phyloP scores from a whole-genome alignment of 1,139 yeast genomes.

The Meyerozyma guilliermondii region DNA sequence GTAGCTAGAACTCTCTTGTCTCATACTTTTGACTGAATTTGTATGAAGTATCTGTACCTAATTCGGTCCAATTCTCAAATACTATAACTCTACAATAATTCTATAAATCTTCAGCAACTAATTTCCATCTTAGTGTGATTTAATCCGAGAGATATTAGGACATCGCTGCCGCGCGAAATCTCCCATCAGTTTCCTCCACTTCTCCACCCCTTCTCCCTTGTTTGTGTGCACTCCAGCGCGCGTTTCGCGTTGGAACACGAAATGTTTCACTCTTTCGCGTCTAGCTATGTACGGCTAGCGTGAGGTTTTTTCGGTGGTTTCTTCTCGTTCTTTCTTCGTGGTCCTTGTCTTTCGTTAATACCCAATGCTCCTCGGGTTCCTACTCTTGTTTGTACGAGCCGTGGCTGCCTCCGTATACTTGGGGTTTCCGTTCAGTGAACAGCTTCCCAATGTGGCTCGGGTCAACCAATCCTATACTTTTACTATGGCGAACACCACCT shows the following conservation, averaged over 20 bases:
- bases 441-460: conserved; percentile 84
- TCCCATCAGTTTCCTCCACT: too few species aligned
- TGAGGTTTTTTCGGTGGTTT: not conserved
- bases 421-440: conserved; percentile 79
- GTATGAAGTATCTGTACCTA: too few species aligned
- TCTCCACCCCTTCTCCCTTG: not conserved
- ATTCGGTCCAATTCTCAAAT: too few species aligned
- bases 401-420: conserved; percentile 33
- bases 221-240: not conserved
- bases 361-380: conserved; percentile 2
- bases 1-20: too few species aligned
- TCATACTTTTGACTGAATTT: too few species aligned
- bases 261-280: not conserved
- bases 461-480: conserved; percentile 60
- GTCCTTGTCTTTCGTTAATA: not conserved
- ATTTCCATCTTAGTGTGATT: too few species aligned
- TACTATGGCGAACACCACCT: conserved; percentile 69
- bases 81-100: too few species aligned
- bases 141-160: too few species aligned
- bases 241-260: not conserved
- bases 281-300: not conserved
- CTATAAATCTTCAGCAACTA: too few species aligned
- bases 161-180: too few species aligned
- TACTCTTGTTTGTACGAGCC: conserved; percentile 8
- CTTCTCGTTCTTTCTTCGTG: not conserved